Percentiles rank a stretch among this genome's conserved stretches.
Conservation (phyloP, 768 basidiomycete genomes). For the Pisolithus microcarpus region DNA sequence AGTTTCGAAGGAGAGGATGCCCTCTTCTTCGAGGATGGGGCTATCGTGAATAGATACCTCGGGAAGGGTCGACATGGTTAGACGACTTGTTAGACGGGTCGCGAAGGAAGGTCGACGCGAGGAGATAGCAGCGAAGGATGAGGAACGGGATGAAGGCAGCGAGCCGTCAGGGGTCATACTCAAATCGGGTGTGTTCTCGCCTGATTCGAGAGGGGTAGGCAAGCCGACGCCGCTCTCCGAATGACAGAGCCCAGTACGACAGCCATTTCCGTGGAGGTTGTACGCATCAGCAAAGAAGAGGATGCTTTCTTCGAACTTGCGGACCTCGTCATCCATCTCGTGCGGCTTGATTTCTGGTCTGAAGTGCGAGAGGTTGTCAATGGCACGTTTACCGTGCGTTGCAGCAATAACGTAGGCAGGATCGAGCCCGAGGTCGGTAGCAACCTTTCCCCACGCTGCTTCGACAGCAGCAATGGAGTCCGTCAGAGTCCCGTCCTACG, state of each 20-base stretch:
- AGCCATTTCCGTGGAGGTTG: slow-evolving; percentile 28
- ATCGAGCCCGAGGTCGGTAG: slow-evolving; percentile 60
- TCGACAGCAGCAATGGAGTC: too few species aligned
- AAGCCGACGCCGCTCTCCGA: too few species aligned
- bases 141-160: slow-evolving; percentile 36
- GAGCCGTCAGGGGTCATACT: slow-evolving; percentile 31
- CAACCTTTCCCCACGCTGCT: slow-evolving; percentile 69
- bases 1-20: too few species aligned
- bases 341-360: slow-evolving; percentile 47
- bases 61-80: too few species aligned
- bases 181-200: slow-evolving; percentile 36
- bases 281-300: slow-evolving; percentile 62
- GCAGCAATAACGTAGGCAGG: slow-evolving; percentile 61
- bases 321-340: slow-evolving; percentile 53
- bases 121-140: slow-evolving; percentile 31
- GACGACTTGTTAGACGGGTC: slow-evolving; percentile 24
- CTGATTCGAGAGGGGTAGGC: slow-evolving; percentile 22
- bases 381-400: slow-evolving; percentile 73
- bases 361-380: slow-evolving; percentile 63
- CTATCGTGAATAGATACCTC: too few species aligned
- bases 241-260: too few species aligned
- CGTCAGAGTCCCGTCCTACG: too few species aligned
- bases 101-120: slow-evolving; percentile 44
- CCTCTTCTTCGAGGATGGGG: too few species aligned
- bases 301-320: slow-evolving; percentile 58